Base-by-base conservation (phyloP, 1,284 basidiomycete genomes). In the Mycena sp. region DNA sequence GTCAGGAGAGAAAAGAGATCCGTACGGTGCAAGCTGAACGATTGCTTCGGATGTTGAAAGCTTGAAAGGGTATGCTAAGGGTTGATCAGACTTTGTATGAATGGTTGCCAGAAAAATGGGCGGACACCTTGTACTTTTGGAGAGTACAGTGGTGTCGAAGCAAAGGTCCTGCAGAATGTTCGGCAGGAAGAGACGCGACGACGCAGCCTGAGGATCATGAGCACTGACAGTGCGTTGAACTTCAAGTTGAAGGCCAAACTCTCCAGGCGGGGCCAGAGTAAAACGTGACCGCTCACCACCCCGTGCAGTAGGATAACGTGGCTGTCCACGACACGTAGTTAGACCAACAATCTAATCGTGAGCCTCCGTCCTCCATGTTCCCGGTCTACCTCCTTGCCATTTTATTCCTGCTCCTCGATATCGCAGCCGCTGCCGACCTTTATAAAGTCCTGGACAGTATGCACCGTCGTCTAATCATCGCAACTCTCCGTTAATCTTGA, bases 401-500 rank as follows among this genome's bases (percentile, higher is more conserved):
- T 23, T 71, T 91, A 16, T 69, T 84, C 29, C 72, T 86, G 40
- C 76, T 79, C 16, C 19, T 67, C 53, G 37, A 64, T 44, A 17
- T 64, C 23, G 58, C 83, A 44, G 66, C 88, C 11, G 85, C 81
- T 16, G 83, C 86, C 21, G 92, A 94, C 78, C 81, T 89, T 38
- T 94, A 94, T 76, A 92, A 93, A 77, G 71, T 84, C 67, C 80
- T 94, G 65, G 92, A 91, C 71, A 77, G 98, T 49, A 35, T 35
- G 32, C 14, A 14, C 32, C 32, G 14, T 35, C 9, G 9, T 14
- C 14, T 35, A 7, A 14, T 14, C 32, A 14, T 35, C 14, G 32
- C 14, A 14, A 7, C 32, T 14, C 14, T 14, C 32, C 7, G 14
- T 35, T 35, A 35, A 35, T 14, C 14, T 14, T 35, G n/a, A n/a